phyloP scores from a whole-genome alignment of 441 rosid genomes.

The Erodium texanum region DNA sequence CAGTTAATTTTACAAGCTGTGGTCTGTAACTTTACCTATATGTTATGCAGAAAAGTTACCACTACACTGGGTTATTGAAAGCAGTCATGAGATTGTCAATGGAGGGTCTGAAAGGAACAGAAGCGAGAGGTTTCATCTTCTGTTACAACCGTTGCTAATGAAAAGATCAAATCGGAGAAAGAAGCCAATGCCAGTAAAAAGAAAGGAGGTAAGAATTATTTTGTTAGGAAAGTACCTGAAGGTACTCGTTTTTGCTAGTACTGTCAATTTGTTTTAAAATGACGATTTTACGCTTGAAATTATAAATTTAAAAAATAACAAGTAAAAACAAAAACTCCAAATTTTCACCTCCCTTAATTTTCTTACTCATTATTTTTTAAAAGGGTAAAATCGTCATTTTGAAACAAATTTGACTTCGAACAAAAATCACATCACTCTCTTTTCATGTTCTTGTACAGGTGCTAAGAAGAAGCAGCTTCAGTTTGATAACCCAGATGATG shows the following conservation, averaged over 20 bases:
- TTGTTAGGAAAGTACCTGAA: no score
- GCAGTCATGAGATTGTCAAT: slow-evolving; percentile 23
- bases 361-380: no score
- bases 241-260: no score
- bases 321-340: no score
- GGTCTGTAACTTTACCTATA: slow-evolving; percentile 12
- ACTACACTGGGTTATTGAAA: slow-evolving; percentile 63
- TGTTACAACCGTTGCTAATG: slow-evolving; percentile 22
- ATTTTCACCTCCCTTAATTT: no score
- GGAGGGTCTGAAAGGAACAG: slow-evolving; percentile 19
- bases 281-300: no score
- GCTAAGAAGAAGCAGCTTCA: slow-evolving; percentile 23
- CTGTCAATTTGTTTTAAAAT: no score
- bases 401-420: no score
- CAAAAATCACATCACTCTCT: no score
- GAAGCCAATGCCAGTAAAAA: slow-evolving; percentile 23
- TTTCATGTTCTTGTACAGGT: slow-evolving; percentile 13
- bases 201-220: slow-evolving; percentile 14
- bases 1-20: not conserved
- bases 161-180: slow-evolving; percentile 25
- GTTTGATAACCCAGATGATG: slow-evolving; percentile 20
- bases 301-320: no score
- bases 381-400: no score
- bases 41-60: slow-evolving; percentile 67
- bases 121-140: slow-evolving; percentile 25